Evolutionary conservation across 2,329 filamentous ascomycete species (phyloP), one percentile per base, ranked within the genome.

Genomic region (Blastomyces emzantsi): DNA sequence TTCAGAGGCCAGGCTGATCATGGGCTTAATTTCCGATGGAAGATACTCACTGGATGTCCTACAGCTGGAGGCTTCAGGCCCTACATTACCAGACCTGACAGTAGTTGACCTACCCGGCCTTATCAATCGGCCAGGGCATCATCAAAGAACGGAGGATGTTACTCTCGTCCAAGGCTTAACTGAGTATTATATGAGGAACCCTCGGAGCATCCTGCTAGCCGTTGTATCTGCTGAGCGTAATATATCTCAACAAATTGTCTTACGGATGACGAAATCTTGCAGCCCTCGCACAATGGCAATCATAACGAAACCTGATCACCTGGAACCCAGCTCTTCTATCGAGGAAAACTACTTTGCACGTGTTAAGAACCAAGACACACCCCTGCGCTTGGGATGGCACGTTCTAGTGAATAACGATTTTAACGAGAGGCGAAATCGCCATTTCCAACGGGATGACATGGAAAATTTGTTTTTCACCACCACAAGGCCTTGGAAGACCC

Each of bases 91-190:
- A 1, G 78, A 87, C 19, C 73, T 87, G 54, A 87, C 83, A 0
- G 77, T 87, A 0, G 83, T 87, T 8, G 85, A 87, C 71, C 75
- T 87, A 43, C 85, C 85, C 0, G 84, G 85, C 1, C 73, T 87
- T 1, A 81, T 86, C 36, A 77, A 79, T 41, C 81, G 83, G 9
- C 79, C 79, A 67, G 84, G 81, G 65, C 76, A 78, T 39, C 78
- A 82, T 62, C 82, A 85, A 69, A 82, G 81, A 1, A 75, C 79
- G 39, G 74, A 78, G 28, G 83, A 85, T 54, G 82, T 82, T 62
- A 74, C 78, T 64, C 80, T 82, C 2, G 83, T 85, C 59, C 79
- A 82, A 39, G 67, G 76, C 0, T 73, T 86, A 2, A 74, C 74
- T 0, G 64, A 72, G 56, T 65, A 64, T 0, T 82, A 82, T 59